Base-by-base conservation (phyloP, 768 basidiomycete genomes). In the Rhodotorula babjevae region DNA sequence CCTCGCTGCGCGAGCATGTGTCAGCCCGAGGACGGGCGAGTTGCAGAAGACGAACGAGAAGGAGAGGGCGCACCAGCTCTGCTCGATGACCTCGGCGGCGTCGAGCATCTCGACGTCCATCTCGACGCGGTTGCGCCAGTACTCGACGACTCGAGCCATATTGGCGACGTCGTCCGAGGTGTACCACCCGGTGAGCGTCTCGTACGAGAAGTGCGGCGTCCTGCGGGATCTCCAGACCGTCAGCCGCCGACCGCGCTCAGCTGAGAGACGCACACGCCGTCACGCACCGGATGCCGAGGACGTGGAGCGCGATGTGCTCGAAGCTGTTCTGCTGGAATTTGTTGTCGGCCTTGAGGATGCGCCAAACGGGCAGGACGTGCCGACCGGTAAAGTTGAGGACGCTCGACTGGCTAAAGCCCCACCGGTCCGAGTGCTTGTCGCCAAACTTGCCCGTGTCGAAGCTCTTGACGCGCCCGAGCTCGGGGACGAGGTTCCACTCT, bases 301-400 rank as follows among this genome's bases (percentile, higher is more conserved):
- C 79, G 74, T 95, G 88, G 78, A 92, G 93, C 0, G 84, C 90
- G 0, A 91, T 88, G 75, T 94, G 92, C 81, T 97, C 95, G 74
- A 98, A 89, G 0, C 90, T 87, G 81, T 98, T 93, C 70, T 86
- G 87, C 49, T 84, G 86, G 65, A 97, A 81, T 29, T 85, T 87
- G 71, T 88, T 86, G 77, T 98, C 95, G 2, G 87, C 86, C 47
- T 92, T 88, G 86, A 97, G 90, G 63, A 97, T 87, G 67, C 93
- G 84, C 93, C 93, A 97, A 23, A 92, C 81, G 76, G 98, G 96
- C 60, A 99, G 83, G 47, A 95, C 89, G 79, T 99, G 94, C 27
- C 96, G 85, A 0, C 96, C 96, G 31, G 85, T 83, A 52, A 93
- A 88, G 72, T 87, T 88, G 81, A 99, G 89, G 3, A 89, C 90